phyloP scores from a whole-genome alignment of 2,329 filamentous ascomycete genomes.

The Alternaria brassicicola region DNA sequence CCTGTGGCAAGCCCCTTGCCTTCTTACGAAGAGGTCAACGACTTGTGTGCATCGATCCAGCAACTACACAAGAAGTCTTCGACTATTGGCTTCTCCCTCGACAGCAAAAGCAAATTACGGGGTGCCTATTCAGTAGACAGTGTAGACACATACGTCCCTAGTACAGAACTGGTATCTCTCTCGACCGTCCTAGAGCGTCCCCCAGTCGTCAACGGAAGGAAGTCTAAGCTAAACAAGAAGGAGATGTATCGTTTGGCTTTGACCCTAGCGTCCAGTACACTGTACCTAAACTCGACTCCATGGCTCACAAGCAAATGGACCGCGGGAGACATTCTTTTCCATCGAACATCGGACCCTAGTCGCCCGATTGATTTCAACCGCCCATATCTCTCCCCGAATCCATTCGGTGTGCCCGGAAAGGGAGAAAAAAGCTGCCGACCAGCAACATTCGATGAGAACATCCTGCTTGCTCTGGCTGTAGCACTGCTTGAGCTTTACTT shows the following conservation, averaged over 20 bases:
- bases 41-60: slow-evolving; percentile 45
- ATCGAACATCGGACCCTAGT: slow-evolving; percentile 24
- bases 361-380: slow-evolving; percentile 39
- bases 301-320: slow-evolving; percentile 47
- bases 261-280: slow-evolving; percentile 44
- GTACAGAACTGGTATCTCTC: slow-evolving; percentile 36
- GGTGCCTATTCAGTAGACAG: slow-evolving; percentile 37
- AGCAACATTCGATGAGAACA: slow-evolving; percentile 41
- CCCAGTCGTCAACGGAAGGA: slow-evolving; percentile 33
- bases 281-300: slow-evolving; percentile 47
- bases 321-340: slow-evolving; percentile 44
- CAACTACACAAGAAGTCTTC: slow-evolving; percentile 30
- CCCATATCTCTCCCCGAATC: slow-evolving; percentile 38
- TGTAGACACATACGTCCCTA: slow-evolving; percentile 12
- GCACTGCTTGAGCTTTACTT: slow-evolving; percentile 47
- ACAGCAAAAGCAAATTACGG: slow-evolving; percentile 39
- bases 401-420: slow-evolving; percentile 12
- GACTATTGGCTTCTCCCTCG: slow-evolving; percentile 44
- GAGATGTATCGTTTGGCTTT: slow-evolving; percentile 46
- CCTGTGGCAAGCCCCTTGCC: slow-evolving; percentile 15
- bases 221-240: slow-evolving; percentile 42
- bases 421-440: slow-evolving; percentile 10
- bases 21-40: slow-evolving; percentile 40
- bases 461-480: slow-evolving; percentile 44
- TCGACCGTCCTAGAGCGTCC: slow-evolving; percentile 39